Base-by-base conservation (phyloP, 176 grass and related monocot species). In the Oryza australiensis region DNA sequence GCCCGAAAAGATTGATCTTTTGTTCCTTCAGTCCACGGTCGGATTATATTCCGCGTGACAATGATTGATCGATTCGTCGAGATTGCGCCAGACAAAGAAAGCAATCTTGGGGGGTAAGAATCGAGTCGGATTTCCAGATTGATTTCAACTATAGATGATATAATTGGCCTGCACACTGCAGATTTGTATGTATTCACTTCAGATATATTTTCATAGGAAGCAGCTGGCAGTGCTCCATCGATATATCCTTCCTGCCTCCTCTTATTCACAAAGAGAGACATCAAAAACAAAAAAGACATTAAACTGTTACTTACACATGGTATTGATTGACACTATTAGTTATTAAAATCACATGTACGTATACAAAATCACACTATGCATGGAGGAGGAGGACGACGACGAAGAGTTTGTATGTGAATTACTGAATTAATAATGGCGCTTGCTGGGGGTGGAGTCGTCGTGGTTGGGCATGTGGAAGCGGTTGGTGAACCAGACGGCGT, bases 401-500 rank as follows among this genome's bases (percentile, higher is more conserved):
- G 53, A 53, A 18, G 3, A 18, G 14, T 5, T 3, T 49, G 12
- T 15, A 11, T n/a, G 9, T 43, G 41, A 9, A 41, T 41, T 32
- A 32, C 7, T 43, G 41, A 43, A 43, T 43, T 3, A 53, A 16
- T 49, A 49, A 18, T 20, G 49, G 49, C 49, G 16, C 16, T 67
- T 34, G 18, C 0, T 32, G 72, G 18, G 2, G 55, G 48, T 8
- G 8, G 84, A 89, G 53, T 90, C 88, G 75, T 86, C 84, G 71
- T 68, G 83, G 74, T 72, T 83, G 15, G 89, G 71, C 26, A 87
- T 69, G 40, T 72, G 79, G 74, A 75, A 87, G 45, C 93, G 77
- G 20, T 90, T 94, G 68, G 73, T 86, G 74, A 95, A 81, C 90
- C 89, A 95, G 57, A 70, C 64, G 23, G 79, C 29, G 89, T 95